Evolutionary conservation across 495 filamentous ascomycete species (phyloP), one percentile per base, ranked within the genome.

Genomic region (Friedmanniomyces simplex): DNA sequence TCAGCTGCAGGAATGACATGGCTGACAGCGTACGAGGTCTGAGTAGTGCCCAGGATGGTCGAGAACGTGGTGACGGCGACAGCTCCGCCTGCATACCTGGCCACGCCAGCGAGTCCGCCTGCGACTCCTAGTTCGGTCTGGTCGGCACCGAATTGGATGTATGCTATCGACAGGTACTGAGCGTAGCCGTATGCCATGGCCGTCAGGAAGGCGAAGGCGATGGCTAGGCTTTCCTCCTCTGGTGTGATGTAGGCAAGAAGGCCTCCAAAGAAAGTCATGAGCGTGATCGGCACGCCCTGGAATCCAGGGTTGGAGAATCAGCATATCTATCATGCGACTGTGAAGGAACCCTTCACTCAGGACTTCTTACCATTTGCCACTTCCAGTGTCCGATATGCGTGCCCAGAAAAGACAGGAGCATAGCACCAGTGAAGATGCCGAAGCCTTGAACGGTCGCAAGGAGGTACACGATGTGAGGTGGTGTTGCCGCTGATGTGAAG

Each of bases 361-460:
- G 18, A 49, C 4, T 28, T 3, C 46, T 49, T 49, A 24, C 25
- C n/a, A 70, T 51, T 16, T 63, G 63, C 64, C 61, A 67, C 39
- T 69, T 61, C 68, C 69, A 72, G 54, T 67, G 68, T 22, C 61
- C 60, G 47, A 70, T 60, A n/a, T 53, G 52, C 37, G 43, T 66
- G 26, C 69, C 68, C 45, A 68, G 67, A 7, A 58, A 14, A 6
- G 59, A 64, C 0, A 72, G 62, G 28, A 70, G 52, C 26, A 66
- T 51, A 2, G 66, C 66, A 22, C 69, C 69, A 42, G 66, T 61
- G 16, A 54, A 58, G 30, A 70, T 57, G 11, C 60, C 67, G 22
- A 69, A 55, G 50, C 64, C 63, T 51, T 66, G 62, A 12, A 67
- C 67, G 1, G 66, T 54, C 6, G 63, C 64, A 1, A 71, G 54